Conservation (phyloP, 2,329 filamentous ascomycete species). For the Claviceps sp. region DNA sequence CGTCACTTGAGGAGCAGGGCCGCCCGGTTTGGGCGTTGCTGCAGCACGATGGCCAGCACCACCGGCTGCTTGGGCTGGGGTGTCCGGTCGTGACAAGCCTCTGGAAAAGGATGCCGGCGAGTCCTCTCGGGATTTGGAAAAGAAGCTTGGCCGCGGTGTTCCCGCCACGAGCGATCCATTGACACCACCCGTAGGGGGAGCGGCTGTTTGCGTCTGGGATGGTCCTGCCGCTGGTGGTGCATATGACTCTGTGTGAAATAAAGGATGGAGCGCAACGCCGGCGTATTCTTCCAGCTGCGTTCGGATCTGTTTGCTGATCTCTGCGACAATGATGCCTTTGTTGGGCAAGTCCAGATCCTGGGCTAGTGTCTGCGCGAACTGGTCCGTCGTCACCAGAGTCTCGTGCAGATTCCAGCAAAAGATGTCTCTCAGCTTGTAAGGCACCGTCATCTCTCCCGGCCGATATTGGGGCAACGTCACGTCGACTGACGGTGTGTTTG, state of each 20-base stretch:
- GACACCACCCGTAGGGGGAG: constrained; percentile 4
- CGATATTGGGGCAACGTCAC: constrained; percentile 67
- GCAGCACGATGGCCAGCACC: constrained; percentile 11
- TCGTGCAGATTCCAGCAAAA: constrained; percentile 98
- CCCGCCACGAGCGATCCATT: constrained; percentile 11
- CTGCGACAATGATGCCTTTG: constrained; percentile 51
- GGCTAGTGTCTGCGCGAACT: constrained; percentile 82
- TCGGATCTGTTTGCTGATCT: constrained; percentile 88
- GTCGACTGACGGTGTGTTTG: constrained; percentile 50
- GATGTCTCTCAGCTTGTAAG: constrained; percentile 84
- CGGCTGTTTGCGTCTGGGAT: constrained; percentile 6
- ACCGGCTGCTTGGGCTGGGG: constrained; percentile 39
- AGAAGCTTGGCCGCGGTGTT: constrained; percentile 17
- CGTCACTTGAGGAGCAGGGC: constrained; percentile 41
- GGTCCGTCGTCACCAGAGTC: constrained; percentile 82
- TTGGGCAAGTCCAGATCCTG: constrained; percentile 88
- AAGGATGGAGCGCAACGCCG: constrained; percentile 79
- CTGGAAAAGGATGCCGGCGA: constrained; percentile 22
- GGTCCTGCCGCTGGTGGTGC: constrained; percentile 13
- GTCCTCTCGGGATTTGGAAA: constrained; percentile 24
- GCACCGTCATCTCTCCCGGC: constrained; percentile 63
- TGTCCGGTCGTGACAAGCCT: constrained; percentile 37
- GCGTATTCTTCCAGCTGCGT: constrained; percentile 94
- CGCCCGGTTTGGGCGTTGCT: constrained; percentile 30
- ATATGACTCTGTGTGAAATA: constrained; percentile 56